Evolutionary conservation across 2,329 filamentous ascomycete species (phyloP), one percentile per base, ranked within the genome.

Genomic region (Talaromyces sp.): DNA sequence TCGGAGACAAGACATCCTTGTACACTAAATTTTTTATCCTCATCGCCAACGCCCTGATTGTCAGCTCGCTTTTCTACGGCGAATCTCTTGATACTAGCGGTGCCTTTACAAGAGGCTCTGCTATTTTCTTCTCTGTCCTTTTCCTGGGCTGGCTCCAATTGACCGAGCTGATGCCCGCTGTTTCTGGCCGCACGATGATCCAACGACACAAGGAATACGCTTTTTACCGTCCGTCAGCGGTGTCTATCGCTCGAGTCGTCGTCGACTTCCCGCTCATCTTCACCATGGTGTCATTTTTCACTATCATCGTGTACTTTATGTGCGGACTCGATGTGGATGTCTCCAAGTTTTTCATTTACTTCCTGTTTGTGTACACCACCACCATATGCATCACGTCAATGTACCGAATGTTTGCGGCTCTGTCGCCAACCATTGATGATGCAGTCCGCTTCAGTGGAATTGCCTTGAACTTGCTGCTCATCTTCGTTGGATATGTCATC

Each of bases 1-100:
- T 85, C 70, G 90, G 90, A 44, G 90, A 96, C 74, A 87, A 83
- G 63, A 87, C 87, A 0, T 89, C 89, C 0, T 81, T 95, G 1
- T 88, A 87, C 73, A 94, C 90, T 47, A 95, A 94, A 67, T 82
- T 89, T 63, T 89, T 92, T 75, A 91, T 92, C 71, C 90, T 92
- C 68, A 76, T 94, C 61, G 83, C 88, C 61, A 90, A 91, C 72
- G 84, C 76, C 60, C 81, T 96, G 9, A 90, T 96, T 64, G 87
- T 93, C 59, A 89, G 90, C 1, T 91, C 88, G 2, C 80, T 95
- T 18, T 95, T 95, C 76, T 91, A 92, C 68, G 90, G 85, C 12
- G 80, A 87, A 69, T 76, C 84, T 0, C 68, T 82, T 5, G 79
- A 84, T 67, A 88, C 86, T 1, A 80, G 77, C 47, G 87, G 87